Evolutionary conservation across 192 early-diverging fungal genomes (phyloP).

Genomic region (Coemansia sp.): DNA sequence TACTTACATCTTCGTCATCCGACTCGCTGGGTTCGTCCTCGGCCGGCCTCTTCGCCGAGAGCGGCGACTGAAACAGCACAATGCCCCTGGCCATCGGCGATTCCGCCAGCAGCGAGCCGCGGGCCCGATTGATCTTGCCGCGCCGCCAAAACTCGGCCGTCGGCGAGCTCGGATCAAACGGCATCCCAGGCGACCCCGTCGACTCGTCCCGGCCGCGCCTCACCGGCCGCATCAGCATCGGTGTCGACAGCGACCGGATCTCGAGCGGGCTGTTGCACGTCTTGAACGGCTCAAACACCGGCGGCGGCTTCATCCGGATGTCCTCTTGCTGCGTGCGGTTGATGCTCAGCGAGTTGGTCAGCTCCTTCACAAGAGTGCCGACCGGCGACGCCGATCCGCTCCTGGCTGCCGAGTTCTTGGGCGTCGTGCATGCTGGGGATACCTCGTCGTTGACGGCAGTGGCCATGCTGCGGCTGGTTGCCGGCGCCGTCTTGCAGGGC

Average conservation of each 20-base stretch:
- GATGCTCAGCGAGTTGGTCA: conserved; percentile 36
- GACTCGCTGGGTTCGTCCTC: too few relatives aligned
- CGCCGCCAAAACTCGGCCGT: conserved; percentile 21
- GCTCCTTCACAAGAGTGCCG: conserved; percentile 23
- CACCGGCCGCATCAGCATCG: conserved; percentile 19
- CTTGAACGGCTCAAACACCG: conserved; percentile 19
- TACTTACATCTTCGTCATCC: conserved; percentile 45
- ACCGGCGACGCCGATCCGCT: conserved; percentile 23
- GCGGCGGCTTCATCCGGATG: conserved; percentile 3
- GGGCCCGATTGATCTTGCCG: conserved; percentile 1
- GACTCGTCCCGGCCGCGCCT: conserved; percentile 29
- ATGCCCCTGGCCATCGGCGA: conserved; percentile 5
- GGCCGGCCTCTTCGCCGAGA: too few relatives aligned
- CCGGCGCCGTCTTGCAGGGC: conserved; percentile 14
- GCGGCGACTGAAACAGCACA: conserved; percentile 17
- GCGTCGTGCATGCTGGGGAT: not conserved
- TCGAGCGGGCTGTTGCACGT: conserved; percentile 9
- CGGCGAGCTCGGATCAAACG: conserved; percentile 13
- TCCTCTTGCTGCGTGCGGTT: conserved; percentile 3
- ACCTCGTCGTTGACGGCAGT: too few relatives aligned
- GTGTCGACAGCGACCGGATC: conserved; percentile 11
- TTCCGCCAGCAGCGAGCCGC: conserved; percentile 15
- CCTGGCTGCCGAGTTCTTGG: not conserved
- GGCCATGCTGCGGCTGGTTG: conserved; percentile 4
- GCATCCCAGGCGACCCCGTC: conserved; percentile 16